Base-by-base conservation (phyloP, 2,329 filamentous ascomycete genomes). In the Penicillium sp. region DNA sequence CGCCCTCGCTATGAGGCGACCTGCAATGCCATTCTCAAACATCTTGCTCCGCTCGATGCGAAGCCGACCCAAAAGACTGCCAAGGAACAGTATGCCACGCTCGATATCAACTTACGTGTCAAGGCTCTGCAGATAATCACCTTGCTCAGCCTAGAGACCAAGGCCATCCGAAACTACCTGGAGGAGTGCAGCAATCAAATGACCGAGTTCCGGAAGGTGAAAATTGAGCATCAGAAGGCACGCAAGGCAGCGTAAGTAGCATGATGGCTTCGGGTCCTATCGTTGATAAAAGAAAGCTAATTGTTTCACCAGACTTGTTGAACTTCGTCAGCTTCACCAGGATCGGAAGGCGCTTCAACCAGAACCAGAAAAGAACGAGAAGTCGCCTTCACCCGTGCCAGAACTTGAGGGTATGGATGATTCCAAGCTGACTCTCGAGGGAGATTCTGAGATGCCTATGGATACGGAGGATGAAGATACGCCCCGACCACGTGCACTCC, bases 201-300 rank as follows among this genome's bases (percentile, higher is more conserved):
- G 92, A 99, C 94, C 1, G 85, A 86, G 48, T 91, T 95, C 66
- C 87, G 94, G 43, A 99, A 99, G 72, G 89, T 95, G 68, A 97
- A 96, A 76, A 96, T 97, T 55, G 90, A 96, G 59, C 88, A 86
- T 73, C 93, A 97, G 74, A 84, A 91, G 59, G 84, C 89, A 61
- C 86, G 89, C 58, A 88, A 86, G 70, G 74, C 77, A 60, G 73
- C 78, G 78, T 83, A 76, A 74, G 81, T 78, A 20, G 1, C 29
- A 18, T 13, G 24, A 21, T 26, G 21, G n/a, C 10, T 26, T 9
- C 3, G 17, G 4, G 15, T 40, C 30, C 7, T 17, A 8, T 26
- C 4, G 42, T 24, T 27, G 8, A 53, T 40, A 33, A 7, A n/a
- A 13, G 34, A 7, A n/a, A 13, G 34, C 58, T 63, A 56, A 63